Evolutionary conservation across 306 rosid genomes (phyloP).

Genomic region (Malus domestica): DNA sequence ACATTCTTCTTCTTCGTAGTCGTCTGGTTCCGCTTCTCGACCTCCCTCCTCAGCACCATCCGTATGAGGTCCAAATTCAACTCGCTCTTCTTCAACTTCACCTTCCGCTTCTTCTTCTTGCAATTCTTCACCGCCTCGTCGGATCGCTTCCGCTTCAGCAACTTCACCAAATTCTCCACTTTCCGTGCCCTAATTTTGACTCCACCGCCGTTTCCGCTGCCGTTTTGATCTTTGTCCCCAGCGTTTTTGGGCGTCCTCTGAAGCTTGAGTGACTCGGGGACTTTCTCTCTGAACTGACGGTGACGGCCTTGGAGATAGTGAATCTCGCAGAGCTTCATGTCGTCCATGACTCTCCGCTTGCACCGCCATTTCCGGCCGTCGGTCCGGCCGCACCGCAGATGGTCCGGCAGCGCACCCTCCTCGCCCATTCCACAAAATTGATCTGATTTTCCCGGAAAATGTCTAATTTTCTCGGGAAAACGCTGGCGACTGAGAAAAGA

Average conservation of each 20-base stretch:
- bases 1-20: constrained; percentile 17
- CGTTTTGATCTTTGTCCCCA: constrained; percentile 26
- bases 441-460: constrained; percentile 27
- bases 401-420: constrained; percentile 53
- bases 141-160: constrained; percentile 47
- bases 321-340: constrained; percentile 85
- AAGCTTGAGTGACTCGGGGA: constrained; percentile 81
- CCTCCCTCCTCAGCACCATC: constrained; percentile 79
- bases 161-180: constrained; percentile 34
- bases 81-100: constrained; percentile 41
- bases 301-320: constrained; percentile 82
- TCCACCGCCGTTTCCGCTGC: constrained; percentile 31
- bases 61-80: constrained; percentile 72
- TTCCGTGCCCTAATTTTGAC: constrained; percentile 53
- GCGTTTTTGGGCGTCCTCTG: constrained; percentile 42
- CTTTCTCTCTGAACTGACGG: constrained; percentile 73
- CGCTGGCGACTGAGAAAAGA: background rate
- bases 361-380: constrained; percentile 98
- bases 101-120: constrained; percentile 27
- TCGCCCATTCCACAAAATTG: constrained; percentile 28
- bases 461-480: constrained; percentile 1
- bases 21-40: constrained; percentile 54
- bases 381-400: constrained; percentile 78
- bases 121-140: constrained; percentile 19
- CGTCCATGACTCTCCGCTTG: constrained; percentile 63